These are phyloP conservation scores for Asterochloris sp. DNA, from an alignment of 139 green algal genomes.

Conservation along the genomic window DNA sequence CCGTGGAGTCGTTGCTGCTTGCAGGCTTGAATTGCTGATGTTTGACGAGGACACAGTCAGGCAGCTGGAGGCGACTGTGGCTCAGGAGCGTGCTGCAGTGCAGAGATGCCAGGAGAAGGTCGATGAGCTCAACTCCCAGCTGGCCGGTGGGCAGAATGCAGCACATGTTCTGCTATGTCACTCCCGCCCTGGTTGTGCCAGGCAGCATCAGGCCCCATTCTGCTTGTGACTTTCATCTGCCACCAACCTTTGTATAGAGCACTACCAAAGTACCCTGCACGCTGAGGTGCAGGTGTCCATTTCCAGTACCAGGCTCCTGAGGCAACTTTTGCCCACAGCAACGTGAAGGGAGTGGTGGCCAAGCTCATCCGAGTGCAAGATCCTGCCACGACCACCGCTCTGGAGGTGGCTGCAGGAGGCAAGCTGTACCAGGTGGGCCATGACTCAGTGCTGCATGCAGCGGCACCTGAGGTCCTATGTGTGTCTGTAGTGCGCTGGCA, in stretches of 20 bases:
- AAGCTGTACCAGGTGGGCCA: slow-evolving; percentile 85
- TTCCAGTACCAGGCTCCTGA: slow-evolving; percentile 81
- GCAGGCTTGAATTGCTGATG: slow-evolving; percentile 27
- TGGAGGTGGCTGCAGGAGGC: slow-evolving; percentile 94
- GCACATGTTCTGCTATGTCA: not conserved
- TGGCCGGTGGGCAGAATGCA: slow-evolving; percentile 32
- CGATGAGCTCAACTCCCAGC: slow-evolving; percentile 48
- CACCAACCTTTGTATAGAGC: not conserved
- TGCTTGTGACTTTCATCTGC: not conserved
- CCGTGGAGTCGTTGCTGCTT: not conserved
- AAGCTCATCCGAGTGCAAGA: slow-evolving; percentile 79
- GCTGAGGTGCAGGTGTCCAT: slow-evolving; percentile 41
- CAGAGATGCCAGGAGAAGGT: slow-evolving; percentile 42
- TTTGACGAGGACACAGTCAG: slow-evolving; percentile 44
- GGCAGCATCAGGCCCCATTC: not conserved
- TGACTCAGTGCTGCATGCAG: not conserved
- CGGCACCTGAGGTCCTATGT: not conserved
- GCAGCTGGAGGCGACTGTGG: slow-evolving; percentile 43
- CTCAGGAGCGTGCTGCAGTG: slow-evolving; percentile 30
- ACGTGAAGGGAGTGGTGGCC: slow-evolving; percentile 84
- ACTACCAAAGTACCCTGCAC: slow-evolving; percentile 13
- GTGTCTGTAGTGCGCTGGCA: not conserved
- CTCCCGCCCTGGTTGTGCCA: not conserved
- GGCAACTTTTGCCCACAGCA: slow-evolving; percentile 55
- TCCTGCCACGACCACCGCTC: slow-evolving; percentile 57